Conservation (phyloP, 768 basidiomycete genomes). For the Tylopilus balloui region DNA sequence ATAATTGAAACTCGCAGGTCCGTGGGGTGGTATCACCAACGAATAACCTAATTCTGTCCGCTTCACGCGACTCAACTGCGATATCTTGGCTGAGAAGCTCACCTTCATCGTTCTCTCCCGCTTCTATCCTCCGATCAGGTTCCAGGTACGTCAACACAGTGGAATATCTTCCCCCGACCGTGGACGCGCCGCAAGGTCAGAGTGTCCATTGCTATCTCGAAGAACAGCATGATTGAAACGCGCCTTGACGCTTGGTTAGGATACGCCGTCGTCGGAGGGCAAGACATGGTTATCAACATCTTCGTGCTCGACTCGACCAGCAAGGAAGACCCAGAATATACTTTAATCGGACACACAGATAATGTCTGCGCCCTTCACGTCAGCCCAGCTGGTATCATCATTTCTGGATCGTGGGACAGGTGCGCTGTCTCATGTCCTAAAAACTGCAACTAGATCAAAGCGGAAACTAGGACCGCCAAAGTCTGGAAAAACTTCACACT, state of each 20-base stretch:
- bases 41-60: constrained; percentile 76
- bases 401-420: constrained; percentile 98
- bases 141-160: constrained; percentile 79
- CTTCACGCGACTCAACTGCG: constrained; percentile 88
- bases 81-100: constrained; percentile 73
- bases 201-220: background rate
- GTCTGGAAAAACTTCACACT: constrained; percentile 83
- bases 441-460: background rate
- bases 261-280: constrained; percentile 81
- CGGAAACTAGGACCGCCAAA: constrained; percentile 72
- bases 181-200: constrained; percentile 68
- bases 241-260: constrained; percentile 43
- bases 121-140: constrained; percentile 56
- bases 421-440: constrained; percentile 35
- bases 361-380: constrained; percentile 87
- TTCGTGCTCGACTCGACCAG: constrained; percentile 57
- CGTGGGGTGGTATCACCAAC: constrained; percentile 76
- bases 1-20: constrained; percentile 49
- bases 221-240: background rate
- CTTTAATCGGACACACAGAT: constrained; percentile 81
- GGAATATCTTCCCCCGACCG: constrained; percentile 66
- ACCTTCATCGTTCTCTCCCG: constrained; percentile 48
- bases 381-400: constrained; percentile 64
- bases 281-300: constrained; percentile 84
- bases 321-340: constrained; percentile 72